Conservation (phyloP, 805 yeast species). For the Groenewaldozyma salmanticensis region DNA sequence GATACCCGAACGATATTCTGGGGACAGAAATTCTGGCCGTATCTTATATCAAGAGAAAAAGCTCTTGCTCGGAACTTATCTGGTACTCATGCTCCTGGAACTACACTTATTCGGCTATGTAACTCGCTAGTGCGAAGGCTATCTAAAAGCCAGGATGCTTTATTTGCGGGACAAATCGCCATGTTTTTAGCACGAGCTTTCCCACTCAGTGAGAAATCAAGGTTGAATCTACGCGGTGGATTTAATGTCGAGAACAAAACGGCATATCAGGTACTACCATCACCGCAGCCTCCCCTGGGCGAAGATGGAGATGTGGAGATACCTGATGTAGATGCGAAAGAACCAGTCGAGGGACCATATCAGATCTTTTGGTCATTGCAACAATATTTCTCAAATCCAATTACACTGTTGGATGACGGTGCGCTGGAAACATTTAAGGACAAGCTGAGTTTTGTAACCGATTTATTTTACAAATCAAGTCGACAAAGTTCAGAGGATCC, state of each 20-base stretch:
- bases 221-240: slow-evolving; percentile 28
- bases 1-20: slow-evolving; percentile 26
- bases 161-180: slow-evolving; percentile 27
- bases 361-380: slow-evolving; percentile 26
- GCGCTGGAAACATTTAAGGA: slow-evolving; percentile 11
- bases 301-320: slow-evolving; percentile 5
- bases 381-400: slow-evolving; percentile 21
- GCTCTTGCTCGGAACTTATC: slow-evolving; percentile 18
- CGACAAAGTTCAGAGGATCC: neutral
- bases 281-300: slow-evolving; percentile 4
- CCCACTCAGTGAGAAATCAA: slow-evolving; percentile 28
- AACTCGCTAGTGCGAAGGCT: slow-evolving; percentile 26
- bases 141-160: slow-evolving; percentile 25
- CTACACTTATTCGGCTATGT: slow-evolving; percentile 27
- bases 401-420: slow-evolving; percentile 8
- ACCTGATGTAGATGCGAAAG: slow-evolving; percentile 5
- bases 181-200: slow-evolving; percentile 28
- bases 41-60: slow-evolving; percentile 21
- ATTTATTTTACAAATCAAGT: slow-evolving; percentile 1
- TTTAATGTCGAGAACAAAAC: slow-evolving; percentile 27
- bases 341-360: slow-evolving; percentile 14
- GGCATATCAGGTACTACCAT: slow-evolving; percentile 12
- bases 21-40: slow-evolving; percentile 29
- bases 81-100: slow-evolving; percentile 27
- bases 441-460: slow-evolving; percentile 5